phyloP scores from a whole-genome alignment of 2,329 filamentous ascomycete species.

The Neonectria faginata region DNA sequence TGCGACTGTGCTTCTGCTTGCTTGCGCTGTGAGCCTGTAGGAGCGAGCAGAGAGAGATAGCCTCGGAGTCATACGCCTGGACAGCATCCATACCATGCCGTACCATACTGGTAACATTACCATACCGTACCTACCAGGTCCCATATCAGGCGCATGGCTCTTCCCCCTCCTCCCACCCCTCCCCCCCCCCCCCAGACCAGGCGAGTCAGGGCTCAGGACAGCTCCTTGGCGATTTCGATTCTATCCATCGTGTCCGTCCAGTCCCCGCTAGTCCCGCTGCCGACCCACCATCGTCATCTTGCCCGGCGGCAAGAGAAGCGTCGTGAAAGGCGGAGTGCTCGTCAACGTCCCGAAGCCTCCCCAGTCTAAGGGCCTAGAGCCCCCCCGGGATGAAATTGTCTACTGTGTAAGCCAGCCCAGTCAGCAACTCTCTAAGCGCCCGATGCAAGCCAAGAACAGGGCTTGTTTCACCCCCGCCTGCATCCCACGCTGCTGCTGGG shows the following conservation, averaged over 20 bases:
- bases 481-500: slow-evolving; percentile 50
- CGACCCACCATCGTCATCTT: slow-evolving; percentile 38
- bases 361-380: slow-evolving; percentile 9
- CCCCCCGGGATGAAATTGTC: slow-evolving; percentile 12
- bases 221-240: slow-evolving; percentile 19
- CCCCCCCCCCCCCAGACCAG: not conserved
- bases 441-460: slow-evolving; percentile 44
- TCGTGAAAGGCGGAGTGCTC: slow-evolving; percentile 51
- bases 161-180: not conserved
- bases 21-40: not conserved
- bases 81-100: not conserved
- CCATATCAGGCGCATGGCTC: slow-evolving; percentile 11
- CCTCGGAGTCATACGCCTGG: slow-evolving; percentile 1
- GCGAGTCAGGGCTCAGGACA: slow-evolving; percentile 13
- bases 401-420: slow-evolving; percentile 11
- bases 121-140: not conserved
- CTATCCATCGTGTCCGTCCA: slow-evolving; percentile 13
- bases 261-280: slow-evolving; percentile 35
- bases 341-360: slow-evolving; percentile 33
- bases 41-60: not conserved
- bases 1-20: not conserved
- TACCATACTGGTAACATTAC: not conserved
- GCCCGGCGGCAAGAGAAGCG: slow-evolving; percentile 52
- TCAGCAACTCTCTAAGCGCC: slow-evolving; percentile 44
- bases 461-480: slow-evolving; percentile 45